A percentile compares a stretch with the other conserved stretches of the same genome.
Conservation (phyloP, 345 rosid species). For the Populus pruinosa region DNA sequence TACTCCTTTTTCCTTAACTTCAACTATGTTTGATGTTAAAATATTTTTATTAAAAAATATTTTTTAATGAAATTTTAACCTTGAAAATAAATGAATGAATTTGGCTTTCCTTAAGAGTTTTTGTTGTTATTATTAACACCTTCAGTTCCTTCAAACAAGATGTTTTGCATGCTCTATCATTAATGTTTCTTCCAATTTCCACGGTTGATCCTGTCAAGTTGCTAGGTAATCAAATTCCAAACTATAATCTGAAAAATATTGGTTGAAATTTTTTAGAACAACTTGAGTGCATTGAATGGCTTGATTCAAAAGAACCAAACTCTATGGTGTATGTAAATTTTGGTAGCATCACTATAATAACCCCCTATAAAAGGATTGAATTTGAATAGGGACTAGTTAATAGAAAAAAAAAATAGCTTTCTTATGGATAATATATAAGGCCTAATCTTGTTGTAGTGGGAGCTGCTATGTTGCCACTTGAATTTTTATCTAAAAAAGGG, state of each 20-base stretch:
- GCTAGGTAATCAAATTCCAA: constrained; percentile 14
- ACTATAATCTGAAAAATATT: neutral
- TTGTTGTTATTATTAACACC: constrained; percentile 38
- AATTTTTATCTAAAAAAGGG: constrained; percentile 11
- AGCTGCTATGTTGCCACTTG: constrained; percentile 3
- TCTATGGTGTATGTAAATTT: constrained; percentile 29
- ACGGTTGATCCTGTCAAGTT: constrained; percentile 21
- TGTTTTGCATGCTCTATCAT: constrained; percentile 20
- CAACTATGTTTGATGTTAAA: too few relatives aligned
- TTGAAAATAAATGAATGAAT: too few relatives aligned
- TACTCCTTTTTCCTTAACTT: too few relatives aligned
- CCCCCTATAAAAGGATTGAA: constrained; percentile 16
- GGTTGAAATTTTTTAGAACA: constrained; percentile 25
- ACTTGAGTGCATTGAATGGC: constrained; percentile 22
- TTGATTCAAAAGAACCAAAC: constrained; percentile 9
- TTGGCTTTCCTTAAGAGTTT: constrained; percentile 2
- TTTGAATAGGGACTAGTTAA: constrained; percentile 35
- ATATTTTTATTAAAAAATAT: too few relatives aligned
- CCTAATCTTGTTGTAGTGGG: constrained; percentile 24
- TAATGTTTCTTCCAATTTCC: constrained; percentile 27
- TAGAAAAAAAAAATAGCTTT: constrained; percentile 12
- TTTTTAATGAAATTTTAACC: too few relatives aligned
- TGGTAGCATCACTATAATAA: constrained; percentile 23
- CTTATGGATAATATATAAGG: constrained; percentile 25
- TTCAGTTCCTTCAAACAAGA: constrained; percentile 32